Evolutionary conservation across 257 asterid genomes (phyloP), one percentile per base, ranked within the genome.

Genomic region (Thymus mandschuricus): DNA sequence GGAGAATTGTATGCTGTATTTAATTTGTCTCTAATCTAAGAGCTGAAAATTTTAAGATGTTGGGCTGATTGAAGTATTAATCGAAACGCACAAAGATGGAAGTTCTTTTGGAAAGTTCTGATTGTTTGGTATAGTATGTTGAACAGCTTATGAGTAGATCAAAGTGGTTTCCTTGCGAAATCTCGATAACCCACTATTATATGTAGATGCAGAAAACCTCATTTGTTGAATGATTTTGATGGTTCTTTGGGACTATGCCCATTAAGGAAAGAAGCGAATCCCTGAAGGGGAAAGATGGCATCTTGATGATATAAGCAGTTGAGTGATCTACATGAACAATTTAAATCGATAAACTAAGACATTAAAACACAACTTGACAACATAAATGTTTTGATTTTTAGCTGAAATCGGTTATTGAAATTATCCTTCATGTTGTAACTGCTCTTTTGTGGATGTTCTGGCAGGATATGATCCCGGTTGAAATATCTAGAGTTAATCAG

Each of bases 401-500:
- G 60, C 30, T 4, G 35, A 63, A 29, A 21, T 13, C 55, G 57
- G 44, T 45, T 50, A 48, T 43, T 44, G 75, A 61, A 70, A 51
- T 27, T 54, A 66, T 59, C 56, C 43, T 43, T 33, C 3, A 13
- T 43, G 50, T 44, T 70, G 10, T 41, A 49, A 51, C 68, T 76
- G 43, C 51, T 7, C 2, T 55, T 64, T 50, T 44, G 11, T 54
- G 59, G 66, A 27, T 61, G n/a, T 70, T 62, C 79, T 75, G 80
- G 65, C 88, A 94, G 97, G 83, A 71, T 12, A 74, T 78, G 27
- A 83, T 94, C 63, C 99, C 99, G 9, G 68, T 91, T 72, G 90
- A 85, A 70, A 88, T 91, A 80, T 91, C 97, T 35, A 86, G 99
- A 84, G 99, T 94, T 64, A 91, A 88, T 79, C 87, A 91, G 81